Base-by-base conservation (phyloP, 1,139 yeast genomes). In the Arxiozyma slooffiae region DNA sequence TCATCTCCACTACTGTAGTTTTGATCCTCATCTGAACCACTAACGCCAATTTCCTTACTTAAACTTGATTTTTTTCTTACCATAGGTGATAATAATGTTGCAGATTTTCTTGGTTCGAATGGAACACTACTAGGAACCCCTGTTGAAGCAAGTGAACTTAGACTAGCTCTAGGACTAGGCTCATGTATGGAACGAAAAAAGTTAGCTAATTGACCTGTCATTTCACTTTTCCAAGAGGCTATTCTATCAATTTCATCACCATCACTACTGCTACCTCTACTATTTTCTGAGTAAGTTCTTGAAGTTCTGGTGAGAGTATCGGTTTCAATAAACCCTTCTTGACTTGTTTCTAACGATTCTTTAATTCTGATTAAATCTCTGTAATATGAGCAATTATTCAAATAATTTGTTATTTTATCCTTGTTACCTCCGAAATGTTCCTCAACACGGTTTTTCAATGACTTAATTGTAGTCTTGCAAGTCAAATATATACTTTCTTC, bases 301-400 rank as follows among this genome's bases (percentile, higher is more conserved):
- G 53, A 47, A 23, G 41, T 71, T 52, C 77, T 76, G 60, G 75
- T 73, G 60, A 82, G 66, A 39, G 82, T 65, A 0, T 76, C 74
- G 44, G 79, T 63, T 62, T 82, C 87, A 61, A 82, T 66, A 57
- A 77, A 77, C 0, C 87, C 87, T 62, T 82, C 85, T 59, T 80
- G 84, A 22, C 78, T 72, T 2, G 77, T 73, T 50, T 72, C 73
- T 17, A 66, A 47, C 3, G 65, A 57, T 7, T 50, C 48, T 46
- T 58, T 59, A 21, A 65, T 46, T 37, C 50, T 54, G 17, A 52
- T 21, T n/a, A 64, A 48, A 24, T 59, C 60, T 20, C 53, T 55
- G 50, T 57, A 64, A n/a, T 48, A 45, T 8, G 52, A 53, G 39
- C 55, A 55, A 22, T 48, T 51, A n/a, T 47, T 49, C 60, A 78